Conservation (phyloP, 2,329 filamentous ascomycete genomes). For the Sarocladiaceae sp. region DNA sequence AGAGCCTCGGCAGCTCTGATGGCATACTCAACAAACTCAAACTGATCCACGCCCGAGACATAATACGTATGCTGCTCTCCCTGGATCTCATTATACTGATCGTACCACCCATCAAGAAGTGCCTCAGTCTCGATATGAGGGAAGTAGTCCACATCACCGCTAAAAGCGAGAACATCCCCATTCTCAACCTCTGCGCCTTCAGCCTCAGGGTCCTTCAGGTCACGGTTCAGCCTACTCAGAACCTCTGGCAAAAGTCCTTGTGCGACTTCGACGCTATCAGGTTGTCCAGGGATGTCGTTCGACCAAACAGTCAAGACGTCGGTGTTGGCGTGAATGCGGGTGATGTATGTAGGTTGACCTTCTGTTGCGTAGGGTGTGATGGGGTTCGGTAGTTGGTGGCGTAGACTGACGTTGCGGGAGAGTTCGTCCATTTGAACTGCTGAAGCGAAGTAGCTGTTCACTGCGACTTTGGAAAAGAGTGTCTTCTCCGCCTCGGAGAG, state of each 20-base stretch:
- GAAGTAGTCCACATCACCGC: not conserved
- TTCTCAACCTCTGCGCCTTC: not conserved
- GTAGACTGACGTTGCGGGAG: conserved; percentile 2
- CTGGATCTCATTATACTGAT: not conserved
- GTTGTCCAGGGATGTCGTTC: not conserved
- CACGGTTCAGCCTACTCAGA: not conserved
- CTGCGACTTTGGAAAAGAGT: not conserved
- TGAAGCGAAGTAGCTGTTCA: not conserved
- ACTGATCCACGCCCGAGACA: not conserved
- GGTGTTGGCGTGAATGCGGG: not conserved
- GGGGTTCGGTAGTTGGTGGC: not conserved
- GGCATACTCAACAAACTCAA: conserved; percentile 1
- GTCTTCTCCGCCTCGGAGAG: not conserved
- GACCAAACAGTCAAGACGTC: not conserved
- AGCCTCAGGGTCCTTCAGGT: not conserved
- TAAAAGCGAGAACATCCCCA: not conserved
- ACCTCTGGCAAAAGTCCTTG: not conserved
- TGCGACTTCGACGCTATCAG: not conserved
- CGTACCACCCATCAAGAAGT: conserved; percentile 2
- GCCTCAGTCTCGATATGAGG: not conserved
- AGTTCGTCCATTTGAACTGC: not conserved
- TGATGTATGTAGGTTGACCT: not conserved
- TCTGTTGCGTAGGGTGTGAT: not conserved
- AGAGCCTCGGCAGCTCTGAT: not conserved
- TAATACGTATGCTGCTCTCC: not conserved